Percentiles rank a stretch among this genome's conserved stretches.
These are phyloP conservation scores for Colletotrichum tanaceti DNA, from an alignment of 2,329 filamentous ascomycete genomes.

Conservation along the genomic window DNA sequence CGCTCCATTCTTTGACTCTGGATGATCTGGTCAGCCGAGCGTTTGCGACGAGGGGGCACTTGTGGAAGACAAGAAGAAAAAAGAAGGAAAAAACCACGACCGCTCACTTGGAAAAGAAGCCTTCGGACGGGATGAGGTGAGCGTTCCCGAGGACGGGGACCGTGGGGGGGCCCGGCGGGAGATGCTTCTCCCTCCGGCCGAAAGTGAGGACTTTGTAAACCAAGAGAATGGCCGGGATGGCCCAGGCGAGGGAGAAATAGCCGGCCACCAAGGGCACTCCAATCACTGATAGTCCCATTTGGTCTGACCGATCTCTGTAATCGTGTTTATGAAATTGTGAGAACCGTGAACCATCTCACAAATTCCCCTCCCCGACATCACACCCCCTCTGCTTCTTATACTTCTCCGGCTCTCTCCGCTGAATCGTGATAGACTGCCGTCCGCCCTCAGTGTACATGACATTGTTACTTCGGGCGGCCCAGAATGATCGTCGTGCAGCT, in stretches of 20 bases:
- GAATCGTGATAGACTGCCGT: not conserved
- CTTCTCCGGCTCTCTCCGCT: fast-evolving
- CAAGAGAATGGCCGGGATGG: not conserved
- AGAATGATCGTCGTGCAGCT: not conserved
- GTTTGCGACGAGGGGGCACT: too few species aligned
- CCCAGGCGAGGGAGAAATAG: not conserved
- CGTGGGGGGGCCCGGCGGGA: slow-evolving; percentile 51
- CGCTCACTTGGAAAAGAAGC: slow-evolving; percentile 35
- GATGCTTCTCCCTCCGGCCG: slow-evolving; percentile 22
- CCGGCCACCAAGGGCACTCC: not conserved
- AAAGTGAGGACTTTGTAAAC: slow-evolving; percentile 15
- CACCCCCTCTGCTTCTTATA: not conserved
- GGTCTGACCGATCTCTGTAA: too few species aligned
- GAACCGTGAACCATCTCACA: too few species aligned
- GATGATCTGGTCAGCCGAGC: not conserved
- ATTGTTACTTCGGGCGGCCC: too few species aligned
- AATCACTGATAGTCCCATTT: not conserved
- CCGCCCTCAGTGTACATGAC: not conserved
- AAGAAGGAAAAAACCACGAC: too few species aligned
- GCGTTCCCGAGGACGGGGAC: slow-evolving; percentile 57
- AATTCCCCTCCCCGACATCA: not conserved
- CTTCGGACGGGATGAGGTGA: slow-evolving; percentile 42
- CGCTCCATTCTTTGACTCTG: slow-evolving; percentile 58
- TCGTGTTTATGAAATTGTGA: not conserved
- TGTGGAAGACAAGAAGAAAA: too few species aligned